Conservation (phyloP, 192 early-diverging fungal genomes). For the Mortierella hygrophila region DNA sequence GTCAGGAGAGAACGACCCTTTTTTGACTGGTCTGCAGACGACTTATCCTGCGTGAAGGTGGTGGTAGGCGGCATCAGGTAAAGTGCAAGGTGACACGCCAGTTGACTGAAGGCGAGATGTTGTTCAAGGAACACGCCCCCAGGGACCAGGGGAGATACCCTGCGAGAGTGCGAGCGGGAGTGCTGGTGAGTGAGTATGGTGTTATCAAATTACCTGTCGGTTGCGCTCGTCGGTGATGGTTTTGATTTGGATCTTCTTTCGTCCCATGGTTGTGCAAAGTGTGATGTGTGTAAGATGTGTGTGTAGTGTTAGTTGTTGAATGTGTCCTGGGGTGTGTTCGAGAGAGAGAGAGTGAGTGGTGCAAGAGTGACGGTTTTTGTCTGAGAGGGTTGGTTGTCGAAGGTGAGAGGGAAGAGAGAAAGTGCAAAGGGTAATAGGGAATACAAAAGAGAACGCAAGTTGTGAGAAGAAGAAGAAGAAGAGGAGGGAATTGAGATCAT, state of each 20-base stretch:
- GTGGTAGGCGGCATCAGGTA: not conserved
- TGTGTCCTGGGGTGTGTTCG: not conserved
- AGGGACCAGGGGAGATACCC: too few species aligned
- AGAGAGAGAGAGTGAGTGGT: not conserved
- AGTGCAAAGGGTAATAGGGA: not conserved
- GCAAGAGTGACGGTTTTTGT: not conserved
- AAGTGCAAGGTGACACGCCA: not conserved
- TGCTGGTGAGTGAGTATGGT: not conserved
- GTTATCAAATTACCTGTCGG: constrained; percentile 76
- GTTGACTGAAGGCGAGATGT: too few species aligned
- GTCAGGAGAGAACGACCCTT: not conserved
- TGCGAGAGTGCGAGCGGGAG: not conserved
- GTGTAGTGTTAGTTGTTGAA: not conserved
- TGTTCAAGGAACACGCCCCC: too few species aligned
- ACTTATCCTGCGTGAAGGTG: not conserved
- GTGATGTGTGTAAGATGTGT: not conserved
- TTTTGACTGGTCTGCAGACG: too few species aligned
- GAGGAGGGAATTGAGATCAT: not conserved
- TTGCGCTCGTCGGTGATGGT: constrained; percentile 91
- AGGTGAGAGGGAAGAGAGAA: not conserved
- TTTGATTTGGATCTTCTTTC: constrained; percentile 95
- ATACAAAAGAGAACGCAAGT: not conserved
- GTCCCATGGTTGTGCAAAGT: constrained; percentile 75
- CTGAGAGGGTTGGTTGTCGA: not conserved
- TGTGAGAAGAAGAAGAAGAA: not conserved